phyloP scores from a whole-genome alignment of 2,329 filamentous ascomycete genomes.

The Blumeriella jaapii region DNA sequence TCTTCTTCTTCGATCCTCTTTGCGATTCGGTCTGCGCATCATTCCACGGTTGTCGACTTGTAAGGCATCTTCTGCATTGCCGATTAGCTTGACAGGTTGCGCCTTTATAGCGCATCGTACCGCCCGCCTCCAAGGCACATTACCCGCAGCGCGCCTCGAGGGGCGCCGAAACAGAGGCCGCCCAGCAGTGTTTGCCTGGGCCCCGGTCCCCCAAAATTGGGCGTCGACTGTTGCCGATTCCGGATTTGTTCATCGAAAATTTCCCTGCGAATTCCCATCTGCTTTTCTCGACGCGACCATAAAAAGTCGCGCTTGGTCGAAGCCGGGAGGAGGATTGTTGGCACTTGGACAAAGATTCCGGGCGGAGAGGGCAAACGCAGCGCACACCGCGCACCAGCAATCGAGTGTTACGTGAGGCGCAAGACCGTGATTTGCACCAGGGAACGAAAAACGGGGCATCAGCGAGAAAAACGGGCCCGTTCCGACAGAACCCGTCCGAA shows the following conservation, averaged over 20 bases:
- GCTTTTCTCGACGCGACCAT: neutral
- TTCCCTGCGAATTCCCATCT: neutral
- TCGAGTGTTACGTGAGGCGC: too few species aligned
- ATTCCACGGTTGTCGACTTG: neutral
- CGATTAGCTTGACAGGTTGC: constrained; percentile 6
- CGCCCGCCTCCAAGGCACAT: constrained; percentile 11
- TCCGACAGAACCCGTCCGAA: too few species aligned
- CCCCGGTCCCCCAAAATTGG: constrained; percentile 9
- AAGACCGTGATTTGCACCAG: too few species aligned
- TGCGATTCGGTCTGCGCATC: too few species aligned
- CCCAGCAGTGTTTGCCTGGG: constrained; percentile 5
- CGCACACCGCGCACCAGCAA: too few species aligned
- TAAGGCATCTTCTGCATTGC: constrained; percentile 4
- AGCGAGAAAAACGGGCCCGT: too few species aligned
- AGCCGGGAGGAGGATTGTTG: neutral
- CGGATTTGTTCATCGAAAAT: neutral
- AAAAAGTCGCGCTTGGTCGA: neutral
- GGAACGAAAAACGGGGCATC: too few species aligned
- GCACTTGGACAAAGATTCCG: too few species aligned
- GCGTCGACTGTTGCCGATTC: constrained; percentile 8
- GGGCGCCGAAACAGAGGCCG: constrained; percentile 20
- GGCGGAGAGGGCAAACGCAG: too few species aligned
- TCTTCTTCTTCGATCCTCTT: neutral
- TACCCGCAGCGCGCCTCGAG: constrained; percentile 19
- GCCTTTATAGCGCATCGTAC: constrained; percentile 15